Base-by-base conservation (phyloP, 2,329 filamentous ascomycete genomes). In the Malbranchea zuffiana region DNA sequence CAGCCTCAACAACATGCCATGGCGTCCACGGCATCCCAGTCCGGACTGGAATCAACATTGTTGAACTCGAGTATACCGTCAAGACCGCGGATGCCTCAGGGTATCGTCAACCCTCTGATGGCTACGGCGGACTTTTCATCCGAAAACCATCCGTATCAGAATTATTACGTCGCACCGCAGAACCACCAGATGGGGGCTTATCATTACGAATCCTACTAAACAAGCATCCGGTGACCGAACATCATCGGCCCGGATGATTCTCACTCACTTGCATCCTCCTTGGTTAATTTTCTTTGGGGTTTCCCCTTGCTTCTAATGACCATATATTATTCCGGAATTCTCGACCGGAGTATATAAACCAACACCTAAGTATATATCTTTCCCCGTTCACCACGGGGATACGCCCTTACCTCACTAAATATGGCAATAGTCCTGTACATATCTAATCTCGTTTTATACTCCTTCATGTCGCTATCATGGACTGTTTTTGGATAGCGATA, bases 111-210 rank as follows among this genome's bases (percentile, higher is more conserved):
- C 50, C 83, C 83, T 1, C 59, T 88, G 25, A 70, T 79, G 47
- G 75, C 73, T 16, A 68, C 68, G 16, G 82, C 82, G 1, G 82
- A 90, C 52, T 90, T 90, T 55, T 79, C 69, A 16, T 67, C 80
- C 47, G 79, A 82, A 3, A 78, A 84, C 45, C 82, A 87, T 58
- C 83, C 85, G 1, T 92, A 90, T 52, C 79, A 84, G 52, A 76
- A 78, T 34, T 79, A 79, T 59, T 92, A 88, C 50, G 78, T 85
- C 44, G 78, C 82, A 23, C 81, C 82, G 1, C 52, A 59, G 29
- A 80, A 72, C 47, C 68, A 62, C 43, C 50, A 54, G 30, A 40
- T 52, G 16, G 43, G 49, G 23, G 45, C 48, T 29, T 56, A 53
- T 39, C 42, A 51, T 8, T 54, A 52, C 28, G 40, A 38, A 21